Conservation (phyloP, 73 alveolate genomes). For the Uronychia setigera region DNA sequence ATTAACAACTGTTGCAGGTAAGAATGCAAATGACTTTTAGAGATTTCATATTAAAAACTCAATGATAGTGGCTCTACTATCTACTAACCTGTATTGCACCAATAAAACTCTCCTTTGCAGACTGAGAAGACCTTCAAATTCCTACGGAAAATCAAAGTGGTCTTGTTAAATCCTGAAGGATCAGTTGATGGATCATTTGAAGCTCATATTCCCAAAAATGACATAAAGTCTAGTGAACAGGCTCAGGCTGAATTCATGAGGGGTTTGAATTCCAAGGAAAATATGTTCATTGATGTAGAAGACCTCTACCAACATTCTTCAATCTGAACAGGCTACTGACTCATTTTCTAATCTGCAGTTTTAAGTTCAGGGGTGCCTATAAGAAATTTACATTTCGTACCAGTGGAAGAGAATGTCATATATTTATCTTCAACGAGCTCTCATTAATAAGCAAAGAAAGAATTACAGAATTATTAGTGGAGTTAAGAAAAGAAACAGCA, state of each 20-base stretch:
- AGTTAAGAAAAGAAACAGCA: not conserved
- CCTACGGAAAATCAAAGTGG: not conserved
- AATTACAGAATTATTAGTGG: not conserved
- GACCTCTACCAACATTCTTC: not conserved
- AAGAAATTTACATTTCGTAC: not conserved
- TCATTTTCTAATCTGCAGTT: not conserved
- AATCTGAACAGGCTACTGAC: not conserved
- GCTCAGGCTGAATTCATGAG: not conserved
- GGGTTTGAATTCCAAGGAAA: not conserved
- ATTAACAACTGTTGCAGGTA: too few relatives aligned
- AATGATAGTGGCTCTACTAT: too few relatives aligned
- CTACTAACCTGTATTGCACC: too few relatives aligned
- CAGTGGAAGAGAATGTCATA: not conserved
- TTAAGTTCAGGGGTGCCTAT: not conserved
- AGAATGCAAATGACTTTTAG: too few relatives aligned
- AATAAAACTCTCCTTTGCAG: too few relatives aligned
- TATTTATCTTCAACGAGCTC: not conserved
- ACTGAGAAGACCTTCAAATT: not conserved
- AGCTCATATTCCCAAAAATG: not conserved
- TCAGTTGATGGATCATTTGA: not conserved
- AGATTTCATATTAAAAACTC: too few relatives aligned
- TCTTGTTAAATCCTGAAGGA: not conserved
- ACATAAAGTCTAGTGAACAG: not conserved
- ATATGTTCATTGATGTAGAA: not conserved
- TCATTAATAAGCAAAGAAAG: not conserved